These are phyloP conservation scores for Priceomyces medius DNA, from an alignment of 805 yeast genomes.

Conservation along the genomic window DNA sequence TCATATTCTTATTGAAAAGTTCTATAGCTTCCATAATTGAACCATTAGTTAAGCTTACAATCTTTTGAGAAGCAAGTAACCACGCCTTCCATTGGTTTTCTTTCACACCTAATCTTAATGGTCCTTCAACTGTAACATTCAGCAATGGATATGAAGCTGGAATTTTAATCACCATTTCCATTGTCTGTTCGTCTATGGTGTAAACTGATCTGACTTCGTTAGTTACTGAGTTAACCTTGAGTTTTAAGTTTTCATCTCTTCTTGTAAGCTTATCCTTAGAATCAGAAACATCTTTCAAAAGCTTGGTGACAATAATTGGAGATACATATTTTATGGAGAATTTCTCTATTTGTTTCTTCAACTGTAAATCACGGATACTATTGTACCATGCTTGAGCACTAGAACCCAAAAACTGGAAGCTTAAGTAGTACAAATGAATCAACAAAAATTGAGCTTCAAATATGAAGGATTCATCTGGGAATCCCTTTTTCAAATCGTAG, in stretches of 20 bases:
- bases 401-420: conserved; percentile 54
- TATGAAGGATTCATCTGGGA: conserved; percentile 15
- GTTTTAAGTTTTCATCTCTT: conserved; percentile 47
- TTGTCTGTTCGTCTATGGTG: conserved; percentile 79
- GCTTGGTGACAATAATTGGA: conserved; percentile 58
- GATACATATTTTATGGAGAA: conserved; percentile 64
- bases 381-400: conserved; percentile 67
- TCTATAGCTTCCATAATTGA: conserved; percentile 67
- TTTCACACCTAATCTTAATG: conserved; percentile 79
- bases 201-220: conserved; percentile 73
- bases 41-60: conserved; percentile 72
- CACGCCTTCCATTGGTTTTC: conserved; percentile 94
- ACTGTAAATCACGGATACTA: conserved; percentile 64
- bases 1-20: conserved; percentile 69
- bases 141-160: conserved; percentile 80
- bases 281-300: conserved; percentile 50
- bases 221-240: conserved; percentile 58
- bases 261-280: conserved; percentile 34
- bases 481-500: conserved; percentile 21
- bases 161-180: conserved; percentile 73
- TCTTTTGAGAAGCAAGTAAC: conserved; percentile 86
- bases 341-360: conserved; percentile 58
- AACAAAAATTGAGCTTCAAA: conserved; percentile 40
- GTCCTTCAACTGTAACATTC: conserved; percentile 72
- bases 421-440: conserved; percentile 50